phyloP scores from a whole-genome alignment of 176 grass and related monocot genomes.

The Zea mays region Zm-B73-REFERENCE-NAM-5.0 NC_050097.1:137799001-137799500 shows the following conservation, averaged over 20 bases:
- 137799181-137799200: slow-evolving; percentile 7
- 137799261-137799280: slow-evolving; percentile 61
- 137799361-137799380: slow-evolving; percentile 44
- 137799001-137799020: too few species aligned
- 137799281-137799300: slow-evolving; percentile 36
- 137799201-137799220: slow-evolving; percentile 19
- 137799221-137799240: slow-evolving; percentile 20
- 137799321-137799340: slow-evolving; percentile 66
- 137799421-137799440: slow-evolving; percentile 5
- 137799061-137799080: neutral
- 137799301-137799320: slow-evolving; percentile 54
- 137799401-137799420: neutral
- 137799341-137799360: slow-evolving; percentile 51
- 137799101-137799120: slow-evolving; percentile 6
- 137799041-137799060: neutral
- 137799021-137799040: neutral
- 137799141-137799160: neutral
- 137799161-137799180: slow-evolving; percentile 9
- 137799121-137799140: neutral
- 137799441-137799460: slow-evolving; percentile 30
- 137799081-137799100: slow-evolving; percentile 28
- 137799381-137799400: slow-evolving; percentile 12
- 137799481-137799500: slow-evolving; percentile 59
- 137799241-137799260: slow-evolving; percentile 64
- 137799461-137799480: slow-evolving; percentile 51